Conservation (phyloP, 116 monocot species). For the Iris pallida region DNA sequence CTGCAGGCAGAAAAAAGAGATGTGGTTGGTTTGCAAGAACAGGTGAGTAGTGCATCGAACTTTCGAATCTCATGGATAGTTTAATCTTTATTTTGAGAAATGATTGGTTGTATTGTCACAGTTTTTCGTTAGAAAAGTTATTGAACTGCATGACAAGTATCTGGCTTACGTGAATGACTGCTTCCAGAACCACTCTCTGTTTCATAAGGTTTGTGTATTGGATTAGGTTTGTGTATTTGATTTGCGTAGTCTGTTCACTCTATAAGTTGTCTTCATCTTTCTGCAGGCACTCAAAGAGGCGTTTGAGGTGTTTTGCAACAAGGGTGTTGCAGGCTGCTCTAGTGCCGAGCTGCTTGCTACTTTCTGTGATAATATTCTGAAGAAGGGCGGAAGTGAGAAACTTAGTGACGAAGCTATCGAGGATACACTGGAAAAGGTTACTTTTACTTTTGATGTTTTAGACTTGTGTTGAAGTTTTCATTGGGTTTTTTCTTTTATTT, state of each 20-base stretch:
- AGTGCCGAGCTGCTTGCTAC: conserved; percentile 92
- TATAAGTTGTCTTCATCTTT: conserved; percentile 1
- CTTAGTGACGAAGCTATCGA: conserved; percentile 99
- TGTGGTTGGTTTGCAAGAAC: conserved; percentile 81
- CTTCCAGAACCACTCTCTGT: conserved; percentile 88
- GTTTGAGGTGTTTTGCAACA: conserved; percentile 97
- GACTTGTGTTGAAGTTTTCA: neutral
- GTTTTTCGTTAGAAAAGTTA: conserved; percentile 94
- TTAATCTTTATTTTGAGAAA: neutral
- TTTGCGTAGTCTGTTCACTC: neutral
- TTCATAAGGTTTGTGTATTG: conserved; percentile 70
- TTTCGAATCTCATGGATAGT: neutral
- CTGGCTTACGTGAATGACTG: conserved; percentile 86
- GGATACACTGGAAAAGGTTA: conserved; percentile 94
- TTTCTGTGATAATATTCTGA: conserved; percentile 95
- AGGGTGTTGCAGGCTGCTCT: conserved; percentile 88
- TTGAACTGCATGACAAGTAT: conserved; percentile 99
- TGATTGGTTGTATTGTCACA: conserved; percentile 16
- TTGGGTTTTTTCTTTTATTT: neutral
- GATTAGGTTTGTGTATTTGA: neutral
- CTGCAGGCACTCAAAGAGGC: conserved; percentile 95
- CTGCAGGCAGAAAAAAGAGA: conserved; percentile 86
- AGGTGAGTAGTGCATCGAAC: conserved; percentile 28
- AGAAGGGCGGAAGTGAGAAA: conserved; percentile 96
- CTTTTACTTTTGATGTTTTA: neutral